phyloP scores from a whole-genome alignment of 176 grass and related monocot species.

The Oryza longistaminata region DNA sequence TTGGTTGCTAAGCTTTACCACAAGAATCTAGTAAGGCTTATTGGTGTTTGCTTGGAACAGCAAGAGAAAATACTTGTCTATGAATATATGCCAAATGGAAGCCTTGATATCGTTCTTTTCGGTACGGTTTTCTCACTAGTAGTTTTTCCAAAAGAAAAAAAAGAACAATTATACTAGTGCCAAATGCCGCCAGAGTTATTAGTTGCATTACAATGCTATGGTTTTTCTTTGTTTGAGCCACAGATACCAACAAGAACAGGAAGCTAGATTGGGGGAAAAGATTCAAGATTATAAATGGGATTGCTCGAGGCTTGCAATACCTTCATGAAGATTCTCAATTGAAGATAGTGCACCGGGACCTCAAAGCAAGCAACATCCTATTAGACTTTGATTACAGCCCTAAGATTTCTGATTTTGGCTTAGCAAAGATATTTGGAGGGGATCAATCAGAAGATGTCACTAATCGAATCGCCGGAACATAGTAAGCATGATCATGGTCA shows the following conservation, averaged over 20 bases:
- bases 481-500: slow-evolving; percentile 50
- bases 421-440: slow-evolving; percentile 51
- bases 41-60: slow-evolving; percentile 44
- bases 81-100: slow-evolving; percentile 52
- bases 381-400: slow-evolving; percentile 44
- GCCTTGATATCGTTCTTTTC: slow-evolving; percentile 50
- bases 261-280: slow-evolving; percentile 52
- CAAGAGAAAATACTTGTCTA: slow-evolving; percentile 48
- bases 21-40: slow-evolving; percentile 46
- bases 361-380: slow-evolving; percentile 38
- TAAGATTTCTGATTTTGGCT: slow-evolving; percentile 70
- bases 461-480: slow-evolving; percentile 53
- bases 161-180: background rate
- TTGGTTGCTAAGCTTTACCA: slow-evolving; percentile 45
- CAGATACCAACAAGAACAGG: slow-evolving; percentile 20
- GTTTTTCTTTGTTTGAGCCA: background rate
- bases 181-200: background rate
- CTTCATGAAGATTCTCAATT: slow-evolving; percentile 72
- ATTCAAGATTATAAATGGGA: slow-evolving; percentile 46
- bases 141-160: background rate
- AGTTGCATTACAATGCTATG: background rate
- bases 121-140: slow-evolving; percentile 1
- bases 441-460: slow-evolving; percentile 52
- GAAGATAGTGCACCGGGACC: slow-evolving; percentile 58
- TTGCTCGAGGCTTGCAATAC: slow-evolving; percentile 64